Evolutionary conservation across 164 flowering plant species (phyloP), one percentile per base, ranked within the genome.

Genomic region (Tetrastigma voinierianum): DNA sequence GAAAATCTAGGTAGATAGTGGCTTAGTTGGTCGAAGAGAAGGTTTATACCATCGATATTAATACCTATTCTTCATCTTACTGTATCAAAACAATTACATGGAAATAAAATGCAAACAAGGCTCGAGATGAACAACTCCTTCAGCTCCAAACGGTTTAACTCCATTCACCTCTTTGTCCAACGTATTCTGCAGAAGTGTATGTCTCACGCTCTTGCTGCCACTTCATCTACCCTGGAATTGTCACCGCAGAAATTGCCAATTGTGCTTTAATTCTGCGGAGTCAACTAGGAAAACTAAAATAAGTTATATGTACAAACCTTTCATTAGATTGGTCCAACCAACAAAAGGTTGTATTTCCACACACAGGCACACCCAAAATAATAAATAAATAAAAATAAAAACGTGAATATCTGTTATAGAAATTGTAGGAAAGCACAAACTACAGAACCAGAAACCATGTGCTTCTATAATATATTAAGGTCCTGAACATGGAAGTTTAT

Each of bases 131-230:
- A 0, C 12, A 67, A 90, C 98, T 93, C 94, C 77, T 93, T 93
- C 73, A 86, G 83, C 82, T 88, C 92, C 70, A 93, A 76, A 49
- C 89, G 90, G 76, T 89, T 89, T 56, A 93, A 76, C 78, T 93
- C n/a, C 97, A 68, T 78, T 76, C 77, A 93, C 62, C 67, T 89
- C 94, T 75, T 84, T 89, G 76, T 87, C 98, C 98, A 93, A 84
- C 11, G 82, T 81, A 72, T 84, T 82, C 61, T 83, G 94, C 57
- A 85, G 63, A 65, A 89, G 77, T 13, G 81, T 81, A 77, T 93
- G 94, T 93, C 96, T 96, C 86, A 88, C 77, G 89, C 98, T 68
- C 88, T 89, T 55, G 83, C 86, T 47, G 83, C 86, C 16, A 73
- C 87, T 76, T 84, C 96, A 72, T 88, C 96, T 59, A 84, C 94